Base-by-base conservation (phyloP, 2,329 filamentous ascomycete species). In the Alternaria metachromatica region DNA sequence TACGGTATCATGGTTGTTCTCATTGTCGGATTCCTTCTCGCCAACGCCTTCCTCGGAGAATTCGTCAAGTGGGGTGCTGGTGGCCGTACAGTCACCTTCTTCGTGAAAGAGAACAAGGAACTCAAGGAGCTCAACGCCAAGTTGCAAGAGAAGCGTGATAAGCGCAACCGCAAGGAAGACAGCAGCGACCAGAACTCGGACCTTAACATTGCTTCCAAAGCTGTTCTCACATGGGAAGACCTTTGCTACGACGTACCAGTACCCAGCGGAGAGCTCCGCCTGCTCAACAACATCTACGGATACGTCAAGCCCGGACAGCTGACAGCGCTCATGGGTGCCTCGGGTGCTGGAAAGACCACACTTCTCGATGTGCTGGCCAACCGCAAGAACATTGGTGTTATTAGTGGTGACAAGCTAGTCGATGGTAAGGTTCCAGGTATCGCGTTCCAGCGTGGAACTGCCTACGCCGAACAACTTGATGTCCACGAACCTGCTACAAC, bases 341-440 rank as follows among this genome's bases (percentile, higher is more conserved):
- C 84, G 4, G 87, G 87, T n/a, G 93, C 93, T 5, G 93, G 93
- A 53, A 97, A 97, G 82, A 96, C 93, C 0, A 96, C 93, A 0
- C 83, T 96, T 0, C 83, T 97, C 3, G 92, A 97, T 72, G 92
- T 95, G 1, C 82, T 96, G 11, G 88, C 89, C 2, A 82, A 85
- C 6, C 81, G 89, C 60, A 89, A 89, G 78, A 90, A 87, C 67
- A 88, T 90, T 64, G 89, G 89, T 67, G 87, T 89, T 6, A 87
- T 91, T 55, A 80, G 80, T 33, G 89, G 89, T 45, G 87, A 90
- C 64, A 86, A 89, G 57, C 82, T 91, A 20, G 85, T 91, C 9
- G 88, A 90, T 70, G 88, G 88, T 9, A 82, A 83, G 45, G 77
- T 81, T 8, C 86, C 86, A 15, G 86, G 86, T n/a, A 84, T 83